Evolutionary conservation across 768 basidiomycete species (phyloP), one percentile per base, ranked within the genome.

Genomic region (Fibroporia radiculosa): DNA sequence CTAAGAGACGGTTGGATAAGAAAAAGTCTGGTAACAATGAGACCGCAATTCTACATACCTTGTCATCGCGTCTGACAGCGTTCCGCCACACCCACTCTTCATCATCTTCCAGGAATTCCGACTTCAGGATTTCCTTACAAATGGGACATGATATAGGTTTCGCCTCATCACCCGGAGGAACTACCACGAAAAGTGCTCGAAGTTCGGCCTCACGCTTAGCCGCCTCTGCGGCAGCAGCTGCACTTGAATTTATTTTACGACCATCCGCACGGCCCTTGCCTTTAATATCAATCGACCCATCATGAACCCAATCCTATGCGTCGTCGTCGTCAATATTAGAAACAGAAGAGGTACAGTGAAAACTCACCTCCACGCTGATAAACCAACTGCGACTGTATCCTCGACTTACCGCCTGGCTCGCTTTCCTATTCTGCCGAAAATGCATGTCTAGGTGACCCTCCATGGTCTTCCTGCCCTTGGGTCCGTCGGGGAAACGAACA

Each of bases 61-160:
- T 77, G 46, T 85, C 86, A 52, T 95, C 89, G 49, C 83, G 82
- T 63, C 73, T 78, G 16, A 90, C 72, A 0, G 93, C 91, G 58
- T 99, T 95, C 60, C 76, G 79, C 92, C 92, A 99, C 11, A 96
- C 85, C 93, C 93, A 98, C 49, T 96, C 95, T 67, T 97, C 95
- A 49, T 93, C 92, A 38, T 96, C 93, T 60, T 97, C 92, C 45
- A 82, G 64, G 61, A 88, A 98, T 68, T 96, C 95, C 52, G 82
- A 79, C 70, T 90, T 88, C 63, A 97, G 73, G 45, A 63, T 65
- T 65, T 99, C 95, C 71, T 95, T 96, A 78, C 96, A 99, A 54
- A 99, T 88, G 20, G 93, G 92, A 72, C 95, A 99, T 50, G 84
- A 79, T 55, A 90, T 66, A 20, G 76, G 68, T 57, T 82, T 84